Evolutionary conservation across 192 early-diverging fungal species (phyloP).

Genomic region (Coemansia sp.): DNA sequence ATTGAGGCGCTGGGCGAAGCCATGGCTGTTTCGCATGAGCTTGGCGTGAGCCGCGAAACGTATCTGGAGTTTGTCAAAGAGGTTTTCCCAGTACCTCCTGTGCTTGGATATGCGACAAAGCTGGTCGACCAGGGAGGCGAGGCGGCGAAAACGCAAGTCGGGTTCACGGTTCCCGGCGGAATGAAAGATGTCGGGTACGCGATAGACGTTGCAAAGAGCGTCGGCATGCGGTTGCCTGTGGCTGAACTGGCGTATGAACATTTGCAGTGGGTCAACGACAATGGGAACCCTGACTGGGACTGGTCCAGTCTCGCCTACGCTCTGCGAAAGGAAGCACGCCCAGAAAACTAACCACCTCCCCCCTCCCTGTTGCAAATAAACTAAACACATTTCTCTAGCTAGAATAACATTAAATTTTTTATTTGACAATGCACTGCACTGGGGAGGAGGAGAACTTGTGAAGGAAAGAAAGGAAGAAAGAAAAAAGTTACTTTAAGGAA

Average conservation of each 20-base stretch:
- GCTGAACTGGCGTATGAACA: constrained; percentile 37
- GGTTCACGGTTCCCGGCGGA: constrained; percentile 31
- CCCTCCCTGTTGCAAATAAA: no score
- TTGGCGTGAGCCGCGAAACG: constrained; percentile 54
- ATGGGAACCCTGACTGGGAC: constrained; percentile 42
- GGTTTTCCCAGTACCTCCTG: constrained; percentile 52
- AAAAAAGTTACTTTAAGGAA: background rate
- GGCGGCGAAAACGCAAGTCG: constrained; percentile 37
- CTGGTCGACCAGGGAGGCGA: constrained; percentile 25
- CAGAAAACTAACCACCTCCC: no score
- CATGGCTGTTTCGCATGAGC: constrained; percentile 58
- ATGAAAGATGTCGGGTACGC: constrained; percentile 49
- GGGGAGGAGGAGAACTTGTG: background rate
- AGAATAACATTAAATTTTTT: background rate
- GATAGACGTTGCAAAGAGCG: constrained; percentile 37
- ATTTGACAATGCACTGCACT: constrained; percentile 1
- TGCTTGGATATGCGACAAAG: constrained; percentile 54
- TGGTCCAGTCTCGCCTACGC: constrained; percentile 38
- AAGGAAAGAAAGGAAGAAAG: background rate
- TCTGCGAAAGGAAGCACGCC: constrained; percentile 21
- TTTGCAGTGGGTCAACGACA: constrained; percentile 38
- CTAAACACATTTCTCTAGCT: no score
- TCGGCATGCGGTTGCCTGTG: constrained; percentile 26
- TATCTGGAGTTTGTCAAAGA: constrained; percentile 56
- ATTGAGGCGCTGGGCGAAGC: constrained; percentile 68